phyloP scores from a whole-genome alignment of 1,284 basidiomycete species.

The Pholiota adiposa region DNA sequence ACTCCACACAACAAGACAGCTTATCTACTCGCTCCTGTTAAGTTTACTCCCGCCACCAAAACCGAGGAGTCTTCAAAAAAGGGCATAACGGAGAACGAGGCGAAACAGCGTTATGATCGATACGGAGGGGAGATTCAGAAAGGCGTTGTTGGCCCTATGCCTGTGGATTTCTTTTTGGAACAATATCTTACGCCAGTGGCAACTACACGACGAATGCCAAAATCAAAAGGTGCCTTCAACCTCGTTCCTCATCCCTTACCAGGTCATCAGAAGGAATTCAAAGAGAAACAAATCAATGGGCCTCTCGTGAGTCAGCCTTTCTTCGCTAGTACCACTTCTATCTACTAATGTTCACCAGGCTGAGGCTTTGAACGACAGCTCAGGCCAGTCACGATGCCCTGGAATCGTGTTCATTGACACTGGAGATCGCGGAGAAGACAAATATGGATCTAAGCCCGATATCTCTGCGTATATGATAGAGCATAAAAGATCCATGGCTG shows the following conservation, averaged over 20 bases:
- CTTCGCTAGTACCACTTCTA: not conserved
- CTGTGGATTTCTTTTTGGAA: not conserved
- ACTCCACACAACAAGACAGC: too few species aligned
- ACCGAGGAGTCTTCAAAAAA: too few species aligned
- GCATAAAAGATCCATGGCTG: not conserved
- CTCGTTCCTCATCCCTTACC: not conserved
- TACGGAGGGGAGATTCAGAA: not conserved
- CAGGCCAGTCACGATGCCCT: not conserved
- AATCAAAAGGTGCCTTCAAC: not conserved
- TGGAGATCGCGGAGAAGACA: not conserved
- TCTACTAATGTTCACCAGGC: not conserved
- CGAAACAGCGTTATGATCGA: not conserved
- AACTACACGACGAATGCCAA: not conserved
- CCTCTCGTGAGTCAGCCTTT: not conserved
- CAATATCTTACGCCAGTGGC: not conserved
- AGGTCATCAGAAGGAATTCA: not conserved
- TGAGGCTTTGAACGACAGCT: not conserved
- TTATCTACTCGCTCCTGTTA: too few species aligned
- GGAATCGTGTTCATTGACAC: not conserved
- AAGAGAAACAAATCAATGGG: not conserved
- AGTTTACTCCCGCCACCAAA: too few species aligned
- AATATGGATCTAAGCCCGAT: not conserved
- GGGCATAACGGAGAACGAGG: too few species aligned
- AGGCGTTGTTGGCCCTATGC: not conserved
- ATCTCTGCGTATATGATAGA: not conserved